These are phyloP conservation scores for Tripterygium wilfordii DNA, from an alignment of 177 flowering plant species.

Conservation along the genomic window DNA sequence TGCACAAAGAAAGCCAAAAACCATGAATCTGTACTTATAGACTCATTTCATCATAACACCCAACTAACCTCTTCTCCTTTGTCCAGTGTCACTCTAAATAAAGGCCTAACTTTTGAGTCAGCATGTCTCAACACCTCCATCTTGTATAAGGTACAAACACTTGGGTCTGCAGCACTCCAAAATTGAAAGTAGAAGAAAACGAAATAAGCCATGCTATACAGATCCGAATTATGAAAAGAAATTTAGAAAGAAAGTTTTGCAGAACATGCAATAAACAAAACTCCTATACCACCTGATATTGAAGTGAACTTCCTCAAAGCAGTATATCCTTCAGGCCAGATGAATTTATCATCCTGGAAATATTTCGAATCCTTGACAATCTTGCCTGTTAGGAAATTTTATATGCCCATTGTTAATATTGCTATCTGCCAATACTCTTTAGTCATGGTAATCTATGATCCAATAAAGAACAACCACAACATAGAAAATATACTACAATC, in stretches of 20 bases:
- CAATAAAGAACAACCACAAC: too few relatives aligned
- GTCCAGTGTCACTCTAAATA: constrained; percentile 67
- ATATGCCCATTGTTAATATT: neutral
- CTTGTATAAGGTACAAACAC: constrained; percentile 35
- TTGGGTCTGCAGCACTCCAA: constrained; percentile 39
- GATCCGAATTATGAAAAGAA: neutral
- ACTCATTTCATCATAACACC: neutral
- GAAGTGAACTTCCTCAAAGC: constrained; percentile 67
- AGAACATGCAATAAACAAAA: neutral
- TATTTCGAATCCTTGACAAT: constrained; percentile 52
- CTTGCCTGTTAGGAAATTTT: constrained; percentile 41
- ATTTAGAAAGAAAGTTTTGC: neutral
- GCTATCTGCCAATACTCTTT: neutral
- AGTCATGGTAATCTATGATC: neutral
- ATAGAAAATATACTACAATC: too few relatives aligned
- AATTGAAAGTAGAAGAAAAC: neutral
- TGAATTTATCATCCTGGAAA: constrained; percentile 43
- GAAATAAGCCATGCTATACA: neutral
- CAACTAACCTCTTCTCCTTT: constrained; percentile 59
- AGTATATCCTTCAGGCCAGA: constrained; percentile 81
- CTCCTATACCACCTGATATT: constrained; percentile 29
- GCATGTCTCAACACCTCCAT: constrained; percentile 83
- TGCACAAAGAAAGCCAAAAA: too few relatives aligned
- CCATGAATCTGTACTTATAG: too few relatives aligned
- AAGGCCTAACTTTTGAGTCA: constrained; percentile 48